phyloP scores from a whole-genome alignment of 2,329 filamentous ascomycete species.

The Exophiala spinifera region DNA sequence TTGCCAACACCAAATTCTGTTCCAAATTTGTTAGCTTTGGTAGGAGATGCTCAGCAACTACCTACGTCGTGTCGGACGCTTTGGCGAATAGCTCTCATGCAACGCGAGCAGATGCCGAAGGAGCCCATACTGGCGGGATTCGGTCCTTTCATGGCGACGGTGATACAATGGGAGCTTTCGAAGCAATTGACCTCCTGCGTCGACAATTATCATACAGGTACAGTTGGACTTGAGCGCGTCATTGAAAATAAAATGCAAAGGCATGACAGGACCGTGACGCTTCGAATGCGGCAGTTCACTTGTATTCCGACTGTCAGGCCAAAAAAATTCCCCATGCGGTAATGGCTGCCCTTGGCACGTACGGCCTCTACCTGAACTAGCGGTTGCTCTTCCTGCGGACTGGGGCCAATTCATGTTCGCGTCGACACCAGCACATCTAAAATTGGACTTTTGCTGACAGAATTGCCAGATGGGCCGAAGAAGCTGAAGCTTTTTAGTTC shows the following conservation, averaged over 20 bases:
- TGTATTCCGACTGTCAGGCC: too few relatives aligned
- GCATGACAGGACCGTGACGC: not conserved
- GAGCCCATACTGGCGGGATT: slow-evolving; percentile 11
- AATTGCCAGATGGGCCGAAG: not conserved
- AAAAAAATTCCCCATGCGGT: too few relatives aligned
- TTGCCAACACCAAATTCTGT: slow-evolving; percentile 1
- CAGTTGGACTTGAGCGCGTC: slow-evolving; percentile 18
- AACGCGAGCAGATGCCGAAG: slow-evolving; percentile 25
- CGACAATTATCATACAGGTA: too few relatives aligned
- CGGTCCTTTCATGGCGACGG: not conserved
- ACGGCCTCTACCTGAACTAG: slow-evolving; percentile 2
- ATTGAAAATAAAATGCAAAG: slow-evolving; percentile 9
- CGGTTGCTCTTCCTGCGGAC: too few relatives aligned
- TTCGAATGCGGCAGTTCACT: too few relatives aligned
- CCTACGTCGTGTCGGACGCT: slow-evolving; percentile 12
- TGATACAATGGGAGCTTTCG: not conserved
- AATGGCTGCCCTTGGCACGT: not conserved
- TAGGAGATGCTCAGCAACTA: not conserved
- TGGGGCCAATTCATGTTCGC: not conserved
- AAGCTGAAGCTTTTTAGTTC: slow-evolving; percentile 11
- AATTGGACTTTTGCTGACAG: slow-evolving; percentile 17
- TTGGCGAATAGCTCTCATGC: slow-evolving; percentile 22
- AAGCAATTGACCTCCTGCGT: not conserved
- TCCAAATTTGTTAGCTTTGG: slow-evolving; percentile 2
- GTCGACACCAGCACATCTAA: slow-evolving; percentile 6